These are phyloP conservation scores for Aspergillus sergii DNA, from an alignment of 2,329 filamentous ascomycete species.

Conservation along the genomic window DNA sequence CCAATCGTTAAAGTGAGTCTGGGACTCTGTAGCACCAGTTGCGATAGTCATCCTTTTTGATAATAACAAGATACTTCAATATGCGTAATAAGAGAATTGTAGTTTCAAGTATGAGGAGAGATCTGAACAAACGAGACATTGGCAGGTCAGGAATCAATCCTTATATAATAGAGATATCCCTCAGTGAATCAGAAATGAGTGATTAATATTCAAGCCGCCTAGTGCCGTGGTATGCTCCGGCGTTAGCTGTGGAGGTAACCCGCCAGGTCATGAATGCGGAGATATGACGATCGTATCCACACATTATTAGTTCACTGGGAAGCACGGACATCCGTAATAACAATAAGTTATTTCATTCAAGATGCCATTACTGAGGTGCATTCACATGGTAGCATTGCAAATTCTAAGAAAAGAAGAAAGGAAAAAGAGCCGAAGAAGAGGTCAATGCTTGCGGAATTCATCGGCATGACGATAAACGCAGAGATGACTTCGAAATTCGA, in stretches of 20 bases:
- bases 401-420: neutral
- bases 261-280: conserved; percentile 1
- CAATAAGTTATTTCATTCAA: neutral
- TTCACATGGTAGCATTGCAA: neutral
- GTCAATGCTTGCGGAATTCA: neutral
- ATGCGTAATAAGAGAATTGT: neutral
- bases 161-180: neutral
- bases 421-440: neutral
- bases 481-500: neutral
- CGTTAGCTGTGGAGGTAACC: conserved; percentile 3
- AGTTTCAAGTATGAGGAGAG: neutral
- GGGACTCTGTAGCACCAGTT: neutral
- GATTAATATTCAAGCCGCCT: neutral
- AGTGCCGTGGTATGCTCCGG: neutral
- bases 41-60: neutral
- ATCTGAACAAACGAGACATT: no score
- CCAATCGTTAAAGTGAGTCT: conserved; percentile 48
- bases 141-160: neutral
- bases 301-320: neutral
- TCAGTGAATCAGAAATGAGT: neutral
- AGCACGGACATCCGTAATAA: neutral
- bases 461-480: neutral
- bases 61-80: neutral
- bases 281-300: neutral
- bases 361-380: neutral